Evolutionary conservation across 2,329 filamentous ascomycete genomes (phyloP), one percentile per base, ranked within the genome.

Genomic region (Tetracladium maxilliforme): DNA sequence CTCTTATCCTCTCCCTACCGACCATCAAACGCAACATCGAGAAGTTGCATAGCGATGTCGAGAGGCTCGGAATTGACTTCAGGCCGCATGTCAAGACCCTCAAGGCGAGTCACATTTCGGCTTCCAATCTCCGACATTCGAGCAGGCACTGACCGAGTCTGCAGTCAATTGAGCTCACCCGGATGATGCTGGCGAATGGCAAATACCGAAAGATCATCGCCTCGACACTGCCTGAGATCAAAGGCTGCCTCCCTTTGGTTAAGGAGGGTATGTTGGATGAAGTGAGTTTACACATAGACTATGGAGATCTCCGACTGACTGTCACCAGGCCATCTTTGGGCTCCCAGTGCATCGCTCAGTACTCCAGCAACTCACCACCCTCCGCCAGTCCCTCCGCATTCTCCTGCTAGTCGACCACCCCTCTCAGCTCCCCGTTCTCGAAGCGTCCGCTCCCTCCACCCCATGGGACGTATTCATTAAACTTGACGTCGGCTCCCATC

Each of bases 71-170:
- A 0, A 46, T 58, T 15, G 30, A 35, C 4, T 56, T 58, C 14
- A 37, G 54, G 12, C 51, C 53, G 11, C 54, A 58, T 33, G 47
- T 58, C n/a, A 58, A 58, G 33, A 58, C 54, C 1, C 41, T 57
- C 14, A 58, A 58, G 43, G 54, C 51, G 19, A 3, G 24, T n/a
- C 10, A 10, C 17, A 0, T 22, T 7, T 16, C 13, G n/a, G 16
- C 10, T 14, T 8, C 11, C 9, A 4, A 14, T 8, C n/a, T 22
- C 11, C 14, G n/a, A 21, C n/a, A 22, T 9, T 6, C 8, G 13
- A 20, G 19, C 21, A 16, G 10, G 16, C 13, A 14, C 19, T 31
- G 9, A 30, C 19, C 15, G 19, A 22, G 19, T 11, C 10, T 4
- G 5, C 13, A 35, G 39, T 35, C 35, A 8, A 30, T 39, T n/a